phyloP scores from a whole-genome alignment of 202 grass and related monocot species.

The Cymbopogon flexuosus region DNA sequence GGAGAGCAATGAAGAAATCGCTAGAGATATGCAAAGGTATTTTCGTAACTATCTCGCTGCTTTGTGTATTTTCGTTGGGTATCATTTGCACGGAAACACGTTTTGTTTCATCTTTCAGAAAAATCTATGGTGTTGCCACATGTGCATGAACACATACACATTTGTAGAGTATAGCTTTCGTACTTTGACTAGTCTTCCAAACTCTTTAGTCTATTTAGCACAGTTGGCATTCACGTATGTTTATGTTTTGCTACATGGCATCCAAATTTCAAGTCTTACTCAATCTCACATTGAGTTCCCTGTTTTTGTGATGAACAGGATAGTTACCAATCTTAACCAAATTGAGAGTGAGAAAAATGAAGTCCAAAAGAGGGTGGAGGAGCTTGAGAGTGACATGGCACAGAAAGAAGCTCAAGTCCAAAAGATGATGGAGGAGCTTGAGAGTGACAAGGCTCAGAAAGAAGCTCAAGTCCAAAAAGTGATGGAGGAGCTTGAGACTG shows the following conservation, averaged over 20 bases:
- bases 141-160: background rate
- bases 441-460: no score
- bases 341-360: slow-evolving; percentile 29
- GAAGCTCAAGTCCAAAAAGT: no score
- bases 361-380: no score
- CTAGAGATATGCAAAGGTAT: no score
- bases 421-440: background rate
- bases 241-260: background rate
- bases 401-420: slow-evolving; percentile 33
- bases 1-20: no score
- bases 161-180: background rate
- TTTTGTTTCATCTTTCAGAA: background rate
- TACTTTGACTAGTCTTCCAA: background rate
- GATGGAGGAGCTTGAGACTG: slow-evolving; percentile 42
- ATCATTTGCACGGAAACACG: no score
- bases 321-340: no score
- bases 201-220: background rate
- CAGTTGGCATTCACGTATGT: background rate
- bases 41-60: no score
- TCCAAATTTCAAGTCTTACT: background rate
- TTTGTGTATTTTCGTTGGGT: no score
- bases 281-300: background rate
- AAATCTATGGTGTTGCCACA: background rate
- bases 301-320: slow-evolving; percentile 35
- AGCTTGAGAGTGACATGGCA: background rate